Percentiles rank a stretch among this genome's conserved stretches.
These are phyloP conservation scores for Alternaria triticimaculans DNA, from an alignment of 2,329 filamentous ascomycete species.

Conservation along the genomic window DNA sequence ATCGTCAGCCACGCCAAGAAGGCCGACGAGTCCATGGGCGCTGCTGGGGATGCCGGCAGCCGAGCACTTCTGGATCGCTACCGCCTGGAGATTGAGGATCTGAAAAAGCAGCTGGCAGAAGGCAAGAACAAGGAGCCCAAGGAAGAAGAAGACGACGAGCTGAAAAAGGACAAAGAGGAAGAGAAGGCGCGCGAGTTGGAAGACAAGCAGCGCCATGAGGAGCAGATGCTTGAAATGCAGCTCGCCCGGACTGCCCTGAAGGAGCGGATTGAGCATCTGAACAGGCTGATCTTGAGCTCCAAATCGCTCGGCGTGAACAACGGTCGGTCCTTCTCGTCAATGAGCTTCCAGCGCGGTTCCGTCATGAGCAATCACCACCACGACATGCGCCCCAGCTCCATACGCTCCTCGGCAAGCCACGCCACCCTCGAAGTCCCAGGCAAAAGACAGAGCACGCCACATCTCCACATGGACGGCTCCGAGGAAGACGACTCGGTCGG, in stretches of 20 bases:
- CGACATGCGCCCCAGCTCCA: constrained; percentile 57
- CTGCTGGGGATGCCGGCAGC: constrained; percentile 81
- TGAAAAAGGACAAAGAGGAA: constrained; percentile 72
- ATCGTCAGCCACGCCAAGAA: constrained; percentile 97
- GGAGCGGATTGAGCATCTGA: constrained; percentile 96
- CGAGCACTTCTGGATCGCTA: constrained; percentile 91
- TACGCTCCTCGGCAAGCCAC: constrained; percentile 49
- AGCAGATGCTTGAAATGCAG: constrained; percentile 99
- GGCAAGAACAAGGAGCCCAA: constrained; percentile 68
- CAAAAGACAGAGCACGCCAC: constrained; percentile 32
- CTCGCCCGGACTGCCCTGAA: constrained; percentile 93
- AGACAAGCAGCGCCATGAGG: constrained; percentile 85
- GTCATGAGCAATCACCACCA: constrained; percentile 50
- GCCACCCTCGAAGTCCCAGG: constrained; percentile 51
- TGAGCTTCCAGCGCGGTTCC: constrained; percentile 50
- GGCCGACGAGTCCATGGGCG: constrained; percentile 83
- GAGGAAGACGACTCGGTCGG: constrained; percentile 64
- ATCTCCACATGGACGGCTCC: constrained; percentile 39
- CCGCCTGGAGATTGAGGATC: constrained; percentile 85
- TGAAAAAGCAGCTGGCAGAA: constrained; percentile 80
- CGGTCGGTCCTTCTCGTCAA: constrained; percentile 50
- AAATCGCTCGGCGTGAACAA: constrained; percentile 93
- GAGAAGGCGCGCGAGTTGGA: constrained; percentile 70
- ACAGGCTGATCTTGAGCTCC: constrained; percentile 91
- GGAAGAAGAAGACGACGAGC: constrained; percentile 57